Conservation (phyloP, 2,329 filamentous ascomycete genomes). For the Paraphaeosphaeria sporulosa region DNA sequence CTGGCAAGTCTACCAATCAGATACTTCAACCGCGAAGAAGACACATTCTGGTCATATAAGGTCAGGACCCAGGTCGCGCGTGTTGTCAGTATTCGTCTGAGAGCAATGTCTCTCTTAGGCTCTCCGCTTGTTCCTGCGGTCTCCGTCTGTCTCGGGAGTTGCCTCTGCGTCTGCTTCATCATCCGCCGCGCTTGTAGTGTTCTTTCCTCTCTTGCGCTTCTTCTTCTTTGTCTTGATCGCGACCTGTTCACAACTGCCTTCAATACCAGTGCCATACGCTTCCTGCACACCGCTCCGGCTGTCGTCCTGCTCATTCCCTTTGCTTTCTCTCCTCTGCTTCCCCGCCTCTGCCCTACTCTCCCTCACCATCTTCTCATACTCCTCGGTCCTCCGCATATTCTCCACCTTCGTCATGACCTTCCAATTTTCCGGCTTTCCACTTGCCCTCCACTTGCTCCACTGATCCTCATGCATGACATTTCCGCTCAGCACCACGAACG, state of each 20-base stretch:
- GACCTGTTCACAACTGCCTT: conserved; percentile 8
- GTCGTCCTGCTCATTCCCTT: neutral
- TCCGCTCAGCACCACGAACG: conserved; percentile 45
- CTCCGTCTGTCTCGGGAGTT: conserved; percentile 3
- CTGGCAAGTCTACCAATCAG: too few relatives aligned
- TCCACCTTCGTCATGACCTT: conserved; percentile 47
- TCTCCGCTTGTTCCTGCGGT: conserved; percentile 27
- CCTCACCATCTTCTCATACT: conserved; percentile 38
- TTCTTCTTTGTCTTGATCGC: conserved; percentile 1
- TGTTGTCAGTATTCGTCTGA: neutral
- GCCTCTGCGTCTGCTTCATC: conserved; percentile 8
- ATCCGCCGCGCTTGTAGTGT: conserved; percentile 14
- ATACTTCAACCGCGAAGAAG: neutral
- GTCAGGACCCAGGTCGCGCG: neutral
- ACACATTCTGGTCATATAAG: neutral
- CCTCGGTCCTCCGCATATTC: conserved; percentile 39
- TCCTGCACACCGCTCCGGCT: neutral
- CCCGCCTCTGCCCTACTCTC: conserved; percentile 30
- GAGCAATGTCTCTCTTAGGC: conserved; percentile 17
- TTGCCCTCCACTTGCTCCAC: conserved; percentile 42
- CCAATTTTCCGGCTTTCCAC: conserved; percentile 40
- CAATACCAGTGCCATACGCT: neutral
- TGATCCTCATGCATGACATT: conserved; percentile 39
- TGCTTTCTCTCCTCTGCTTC: conserved; percentile 20
- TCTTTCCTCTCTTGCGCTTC: conserved; percentile 28